These are phyloP conservation scores for Peniophora sp. DNA, from an alignment of 1,284 basidiomycete genomes.

Conservation along the genomic window DNA sequence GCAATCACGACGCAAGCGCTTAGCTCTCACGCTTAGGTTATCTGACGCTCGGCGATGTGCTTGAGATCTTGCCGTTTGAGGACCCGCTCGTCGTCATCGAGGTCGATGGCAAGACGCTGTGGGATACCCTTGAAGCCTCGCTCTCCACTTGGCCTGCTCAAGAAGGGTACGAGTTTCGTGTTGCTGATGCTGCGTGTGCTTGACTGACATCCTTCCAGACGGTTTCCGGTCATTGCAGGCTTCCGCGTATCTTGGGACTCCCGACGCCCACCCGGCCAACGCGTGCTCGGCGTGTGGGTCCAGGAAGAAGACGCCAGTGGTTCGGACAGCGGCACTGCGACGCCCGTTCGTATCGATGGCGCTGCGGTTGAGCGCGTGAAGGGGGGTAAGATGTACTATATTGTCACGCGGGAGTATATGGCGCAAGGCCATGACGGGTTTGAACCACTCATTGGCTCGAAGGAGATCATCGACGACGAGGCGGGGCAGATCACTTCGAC, in stretches of 20 bases:
- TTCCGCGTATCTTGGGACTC: slow-evolving; percentile 87
- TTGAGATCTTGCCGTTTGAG: slow-evolving; percentile 87
- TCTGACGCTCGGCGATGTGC: slow-evolving; percentile 75
- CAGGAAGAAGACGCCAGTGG: slow-evolving; percentile 35
- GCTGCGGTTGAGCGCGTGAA: slow-evolving; percentile 48
- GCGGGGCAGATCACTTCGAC: slow-evolving; percentile 75
- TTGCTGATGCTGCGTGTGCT: no score
- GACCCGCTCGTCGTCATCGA: slow-evolving; percentile 82
- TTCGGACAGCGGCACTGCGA: slow-evolving; percentile 30
- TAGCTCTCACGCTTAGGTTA: slow-evolving; percentile 34
- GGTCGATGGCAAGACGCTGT: slow-evolving; percentile 74
- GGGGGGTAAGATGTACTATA: slow-evolving; percentile 57
- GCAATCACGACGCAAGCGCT: background rate
- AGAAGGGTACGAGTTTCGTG: slow-evolving; percentile 71
- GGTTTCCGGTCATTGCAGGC: slow-evolving; percentile 87
- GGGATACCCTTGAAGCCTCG: slow-evolving; percentile 75
- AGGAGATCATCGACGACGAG: slow-evolving; percentile 80
- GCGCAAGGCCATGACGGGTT: slow-evolving; percentile 81
- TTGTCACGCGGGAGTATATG: slow-evolving; percentile 76
- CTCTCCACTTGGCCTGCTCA: slow-evolving; percentile 82
- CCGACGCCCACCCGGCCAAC: slow-evolving; percentile 55
- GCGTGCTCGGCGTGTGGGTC: slow-evolving; percentile 71
- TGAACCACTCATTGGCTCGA: slow-evolving; percentile 54
- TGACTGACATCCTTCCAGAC: slow-evolving; percentile 33
- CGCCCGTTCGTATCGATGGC: slow-evolving; percentile 31